Evolutionary conservation across 73 alveolate genomes (phyloP), one percentile per base, ranked within the genome.

Genomic region (Paramecium pentaurelia): DNA sequence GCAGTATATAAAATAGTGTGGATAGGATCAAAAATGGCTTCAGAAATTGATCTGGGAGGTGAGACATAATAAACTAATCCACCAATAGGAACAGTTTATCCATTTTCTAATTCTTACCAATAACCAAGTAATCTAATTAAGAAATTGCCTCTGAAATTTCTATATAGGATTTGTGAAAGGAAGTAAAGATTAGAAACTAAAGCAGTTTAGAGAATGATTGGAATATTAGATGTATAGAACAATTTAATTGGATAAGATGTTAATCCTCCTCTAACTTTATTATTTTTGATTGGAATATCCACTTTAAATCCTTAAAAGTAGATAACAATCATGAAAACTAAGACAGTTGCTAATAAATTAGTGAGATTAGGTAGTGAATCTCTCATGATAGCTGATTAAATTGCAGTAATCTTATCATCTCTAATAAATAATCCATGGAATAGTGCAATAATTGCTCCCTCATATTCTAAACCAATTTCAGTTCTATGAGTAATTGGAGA

Each of bases 221-320:
- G 99, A 93, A 98, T 99, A 97, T 99, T 99, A 30, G 99, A 97
- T 77, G 99, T 98, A 97, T 99, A 99, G 97, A 99, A 99, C 92
- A 99, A 97, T 95, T 98, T 99, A 95, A 99, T 99, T 51, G 99
- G 99, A 94, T 98, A 98, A 42, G 99, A 97, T 58, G 97, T 95
- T 92, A 96, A 94, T 89, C 95, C 95, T 37, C 99, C 99, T 71
- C 99, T 94, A 58, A 96, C 97, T 95, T 94, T 98, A 64, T 95
- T 92, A 86, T 95, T 93, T 91, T 97, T 86, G 77, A 98, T 94
- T 83, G 97, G 92, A 68, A 98, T 89, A 89, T 98, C 99, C 18
- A 96, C 98, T 93, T 96, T 97, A 97, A 98, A 98, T 59, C 99
- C 99, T 96, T 98, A 99, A 99, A 98, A 99, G 97, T 98, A 99